A percentile compares a stretch with the other conserved stretches of the same genome.
Evolutionary conservation across 2,329 filamentous ascomycete species (phyloP).

Genomic region (Talaromyces sp.): DNA sequence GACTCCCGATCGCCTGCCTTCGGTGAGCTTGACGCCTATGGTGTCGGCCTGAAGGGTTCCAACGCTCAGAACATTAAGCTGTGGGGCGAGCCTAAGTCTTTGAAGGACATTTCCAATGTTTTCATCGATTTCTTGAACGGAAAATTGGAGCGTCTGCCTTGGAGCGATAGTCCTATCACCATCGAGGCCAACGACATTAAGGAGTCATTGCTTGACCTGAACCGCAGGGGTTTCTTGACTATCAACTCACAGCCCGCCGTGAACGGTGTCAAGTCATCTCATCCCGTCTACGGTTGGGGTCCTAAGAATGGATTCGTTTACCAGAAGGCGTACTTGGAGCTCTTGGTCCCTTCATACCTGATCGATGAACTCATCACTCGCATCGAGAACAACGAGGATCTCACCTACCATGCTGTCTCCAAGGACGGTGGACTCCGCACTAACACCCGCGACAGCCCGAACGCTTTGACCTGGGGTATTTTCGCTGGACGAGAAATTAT

Average conservation of each 20-base stretch:
- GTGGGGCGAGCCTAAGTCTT: constrained; percentile 81
- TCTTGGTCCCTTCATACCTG: constrained; percentile 79
- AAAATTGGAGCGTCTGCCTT: constrained; percentile 80
- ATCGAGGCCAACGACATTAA: constrained; percentile 79
- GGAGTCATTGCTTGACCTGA: constrained; percentile 75
- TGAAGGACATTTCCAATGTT: constrained; percentile 78
- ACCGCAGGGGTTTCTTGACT: constrained; percentile 83
- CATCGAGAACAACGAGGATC: constrained; percentile 74
- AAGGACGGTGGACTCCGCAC: constrained; percentile 79
- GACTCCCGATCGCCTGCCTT: constrained; percentile 95
- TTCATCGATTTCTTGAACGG: constrained; percentile 85
- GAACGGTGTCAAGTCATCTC: constrained; percentile 82
- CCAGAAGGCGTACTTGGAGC: constrained; percentile 95
- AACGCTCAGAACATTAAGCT: constrained; percentile 95
- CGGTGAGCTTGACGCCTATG: constrained; percentile 91
- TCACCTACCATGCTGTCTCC: constrained; percentile 94
- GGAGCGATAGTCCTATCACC: constrained; percentile 89
- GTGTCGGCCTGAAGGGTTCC: constrained; percentile 88
- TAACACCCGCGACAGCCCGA: constrained; percentile 82
- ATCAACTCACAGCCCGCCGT: constrained; percentile 98
- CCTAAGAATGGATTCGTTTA: constrained; percentile 95
- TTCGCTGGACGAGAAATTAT: constrained; percentile 99
- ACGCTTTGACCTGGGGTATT: constrained; percentile 99
- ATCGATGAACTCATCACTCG: constrained; percentile 76
- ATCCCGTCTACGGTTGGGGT: constrained; percentile 91